These are phyloP conservation scores for Euryodendron excelsum DNA, from an alignment of 148 eudicot genomes.

Conservation along the genomic window DNA sequence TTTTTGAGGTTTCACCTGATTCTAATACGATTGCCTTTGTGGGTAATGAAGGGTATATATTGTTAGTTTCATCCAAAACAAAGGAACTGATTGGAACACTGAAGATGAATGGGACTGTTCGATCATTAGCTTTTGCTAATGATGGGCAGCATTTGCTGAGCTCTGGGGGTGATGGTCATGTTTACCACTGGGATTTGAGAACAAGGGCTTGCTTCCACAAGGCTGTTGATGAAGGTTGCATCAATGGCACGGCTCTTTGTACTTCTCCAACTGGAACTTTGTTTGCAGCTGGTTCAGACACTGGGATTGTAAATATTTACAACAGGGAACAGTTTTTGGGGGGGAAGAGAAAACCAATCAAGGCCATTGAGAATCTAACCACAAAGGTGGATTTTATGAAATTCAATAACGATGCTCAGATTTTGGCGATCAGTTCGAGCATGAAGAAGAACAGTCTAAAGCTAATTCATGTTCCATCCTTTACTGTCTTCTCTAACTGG, in stretches of 20 bases:
- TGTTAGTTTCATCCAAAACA: constrained; percentile 77
- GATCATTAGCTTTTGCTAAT: constrained; percentile 65
- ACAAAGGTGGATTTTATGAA: constrained; percentile 71
- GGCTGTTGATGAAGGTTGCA: constrained; percentile 83
- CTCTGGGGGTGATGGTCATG: constrained; percentile 89
- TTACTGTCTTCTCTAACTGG: constrained; percentile 87
- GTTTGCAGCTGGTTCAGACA: constrained; percentile 79
- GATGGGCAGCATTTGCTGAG: constrained; percentile 73
- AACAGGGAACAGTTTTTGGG: constrained; percentile 75
- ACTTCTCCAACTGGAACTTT: constrained; percentile 66
- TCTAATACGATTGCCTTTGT: constrained; percentile 82
- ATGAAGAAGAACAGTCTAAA: constrained; percentile 74
- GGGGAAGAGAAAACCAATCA: constrained; percentile 80
- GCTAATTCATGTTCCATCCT: constrained; percentile 80
- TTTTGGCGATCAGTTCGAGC: constrained; percentile 75
- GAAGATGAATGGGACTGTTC: constrained; percentile 90
- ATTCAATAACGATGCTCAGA: constrained; percentile 76
- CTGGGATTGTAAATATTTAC: constrained; percentile 86
- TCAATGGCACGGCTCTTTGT: constrained; percentile 68
- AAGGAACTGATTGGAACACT: constrained; percentile 85
- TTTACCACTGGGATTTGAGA: constrained; percentile 88
- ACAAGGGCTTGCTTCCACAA: constrained; percentile 77
- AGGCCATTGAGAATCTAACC: constrained; percentile 65
- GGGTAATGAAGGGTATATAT: constrained; percentile 89
- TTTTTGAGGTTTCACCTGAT: constrained; percentile 88